Evolutionary conservation across 208 protist species (phyloP), one percentile per base, ranked within the genome.

Genomic region (Leptomonas pyrrhocoris): DNA sequence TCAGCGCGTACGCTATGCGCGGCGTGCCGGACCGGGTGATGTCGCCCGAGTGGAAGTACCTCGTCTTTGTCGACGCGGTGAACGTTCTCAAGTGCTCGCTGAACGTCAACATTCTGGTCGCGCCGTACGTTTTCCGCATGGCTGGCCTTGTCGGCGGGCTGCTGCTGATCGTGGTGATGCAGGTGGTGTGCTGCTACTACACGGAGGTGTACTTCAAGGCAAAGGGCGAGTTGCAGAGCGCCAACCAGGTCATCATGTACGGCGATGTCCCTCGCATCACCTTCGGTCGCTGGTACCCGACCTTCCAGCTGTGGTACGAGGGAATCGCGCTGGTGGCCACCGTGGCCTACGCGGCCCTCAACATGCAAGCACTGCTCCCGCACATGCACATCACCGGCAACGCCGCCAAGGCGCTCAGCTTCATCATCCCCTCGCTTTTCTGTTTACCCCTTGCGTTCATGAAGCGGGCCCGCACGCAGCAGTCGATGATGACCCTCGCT

Each of bases 381-480:
- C 51, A 62, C 25, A 77, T 83, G 78, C 58, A 66, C 30, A 75
- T 81, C 54, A 67, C 19, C 11, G 68, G 59, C 38, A 46, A 50
- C 38, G 43, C 63, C 3, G 66, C 72, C 2, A 68, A 53, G 18
- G 75, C 66, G 21, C 78, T 86, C 25, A 73, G 71, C 72, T 70
- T 81, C 28, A 71, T 81, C 25, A 71, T 86, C 28, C 81, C 81
- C n/a, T 68, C 67, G 1, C 40, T 79, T 15, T 74, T 80, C 51
- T 76, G 56, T 7, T 51, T 83, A n/a, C 77, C 77, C 1, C 54
- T 86, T 31, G 70, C 80, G 18, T 84, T 82, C 66, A 81, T 83
- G 71, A 86, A 86, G 74, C 68, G 74, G n/a, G 77, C 81, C 21
- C 38, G 54, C 42, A 75, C 67, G 62, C 74, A 73, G 40, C 43